phyloP scores from a whole-genome alignment of 768 basidiomycete genomes.

The Lyophyllum semitale region DNA sequence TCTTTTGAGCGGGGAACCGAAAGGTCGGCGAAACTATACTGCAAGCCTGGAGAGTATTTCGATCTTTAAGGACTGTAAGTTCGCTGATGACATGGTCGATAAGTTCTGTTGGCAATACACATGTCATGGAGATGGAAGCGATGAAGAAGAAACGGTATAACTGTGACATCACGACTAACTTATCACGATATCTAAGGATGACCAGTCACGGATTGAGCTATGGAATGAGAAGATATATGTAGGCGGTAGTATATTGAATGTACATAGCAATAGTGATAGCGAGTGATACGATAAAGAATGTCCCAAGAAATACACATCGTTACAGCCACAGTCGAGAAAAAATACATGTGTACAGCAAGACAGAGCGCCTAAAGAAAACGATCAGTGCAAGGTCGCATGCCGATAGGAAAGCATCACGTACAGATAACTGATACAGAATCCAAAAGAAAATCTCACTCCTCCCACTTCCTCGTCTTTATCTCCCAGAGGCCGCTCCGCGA shows the following conservation, averaged over 20 bases:
- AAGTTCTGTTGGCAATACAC: too few relatives aligned
- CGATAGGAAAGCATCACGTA: not conserved
- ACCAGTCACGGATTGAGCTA: not conserved
- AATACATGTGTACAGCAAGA: slow-evolving; percentile 24
- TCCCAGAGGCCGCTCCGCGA: slow-evolving; percentile 65
- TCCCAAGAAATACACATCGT: slow-evolving; percentile 23
- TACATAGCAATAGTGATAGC: not conserved
- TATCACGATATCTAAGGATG: too few relatives aligned
- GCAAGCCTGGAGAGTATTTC: too few relatives aligned
- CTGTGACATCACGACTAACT: too few relatives aligned
- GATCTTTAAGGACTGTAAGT: too few relatives aligned
- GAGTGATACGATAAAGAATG: not conserved
- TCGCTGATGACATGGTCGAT: too few relatives aligned
- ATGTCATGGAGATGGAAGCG: too few relatives aligned
- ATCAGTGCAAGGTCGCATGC: too few relatives aligned
- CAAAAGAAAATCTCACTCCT: not conserved
- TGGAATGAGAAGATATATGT: not conserved
- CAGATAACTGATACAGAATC: not conserved
- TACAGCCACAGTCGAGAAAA: slow-evolving; percentile 49
- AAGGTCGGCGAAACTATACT: not conserved
- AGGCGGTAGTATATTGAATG: not conserved
- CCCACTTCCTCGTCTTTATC: slow-evolving; percentile 48
- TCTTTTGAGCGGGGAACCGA: not conserved
- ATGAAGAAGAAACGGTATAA: too few relatives aligned
- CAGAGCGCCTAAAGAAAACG: too few relatives aligned